Evolutionary conservation across 2,329 filamentous ascomycete genomes (phyloP).

Genomic region (Phoma sp.): DNA sequence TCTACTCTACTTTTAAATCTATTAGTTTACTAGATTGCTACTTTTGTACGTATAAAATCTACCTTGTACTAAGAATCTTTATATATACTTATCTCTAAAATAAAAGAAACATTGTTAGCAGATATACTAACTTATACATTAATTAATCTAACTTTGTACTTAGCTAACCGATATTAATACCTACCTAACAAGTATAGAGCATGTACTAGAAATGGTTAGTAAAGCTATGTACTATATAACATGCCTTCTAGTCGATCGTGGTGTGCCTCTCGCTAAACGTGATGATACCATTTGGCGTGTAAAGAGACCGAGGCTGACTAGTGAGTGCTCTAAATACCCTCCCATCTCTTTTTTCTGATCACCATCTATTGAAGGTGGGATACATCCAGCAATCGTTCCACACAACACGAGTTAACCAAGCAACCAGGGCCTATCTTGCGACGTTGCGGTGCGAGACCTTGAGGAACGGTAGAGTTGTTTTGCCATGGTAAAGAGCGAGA

Average conservation of each 20-base stretch:
- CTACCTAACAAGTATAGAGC: background rate
- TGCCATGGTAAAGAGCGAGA: background rate
- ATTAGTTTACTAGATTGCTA: too few species aligned
- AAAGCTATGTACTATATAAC: background rate
- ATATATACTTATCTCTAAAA: too few species aligned
- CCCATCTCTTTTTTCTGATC: background rate
- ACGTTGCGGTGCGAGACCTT: background rate
- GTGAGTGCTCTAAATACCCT: background rate
- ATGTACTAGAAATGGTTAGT: background rate
- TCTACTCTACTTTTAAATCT: too few species aligned
- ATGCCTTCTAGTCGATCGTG: background rate
- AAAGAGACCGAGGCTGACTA: slow-evolving; percentile 1
- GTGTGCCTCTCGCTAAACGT: background rate
- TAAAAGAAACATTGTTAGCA: background rate
- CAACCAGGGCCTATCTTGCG: background rate
- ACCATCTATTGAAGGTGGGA: background rate
- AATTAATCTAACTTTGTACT: background rate
- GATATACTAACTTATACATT: background rate
- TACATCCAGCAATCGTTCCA: background rate
- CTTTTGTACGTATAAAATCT: too few species aligned
- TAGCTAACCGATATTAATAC: background rate
- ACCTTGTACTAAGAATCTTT: too few species aligned
- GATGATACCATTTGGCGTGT: background rate
- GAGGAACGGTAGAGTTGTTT: background rate
- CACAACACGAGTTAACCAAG: background rate